Evolutionary conservation across 179 eudicot species (phyloP), one percentile per base, ranked within the genome.

Genomic region (Beta corolliflora): DNA sequence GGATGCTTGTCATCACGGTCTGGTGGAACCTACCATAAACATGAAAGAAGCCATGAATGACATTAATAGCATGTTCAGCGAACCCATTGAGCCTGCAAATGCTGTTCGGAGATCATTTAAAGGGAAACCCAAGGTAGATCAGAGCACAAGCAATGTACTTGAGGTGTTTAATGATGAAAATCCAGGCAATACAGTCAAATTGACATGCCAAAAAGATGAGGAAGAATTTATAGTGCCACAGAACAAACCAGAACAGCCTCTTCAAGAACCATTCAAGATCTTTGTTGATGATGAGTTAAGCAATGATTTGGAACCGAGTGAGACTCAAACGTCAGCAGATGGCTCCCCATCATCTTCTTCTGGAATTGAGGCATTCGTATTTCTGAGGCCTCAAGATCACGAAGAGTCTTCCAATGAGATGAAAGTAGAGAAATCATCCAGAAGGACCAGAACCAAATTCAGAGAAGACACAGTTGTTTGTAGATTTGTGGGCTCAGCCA

Each of bases 21-120:
- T 94, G 15, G 97, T 95, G 61, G 99, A 95, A 64, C 98, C 99
- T 44, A 95, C 99, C 46, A 90, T 95, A 79, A 94, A 94, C 88
- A 94, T 89, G 70, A 91, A 87, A 84, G 98, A 95, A 82, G 99
- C 97, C 79, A 84, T 94, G 91, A 84, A 88, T 82, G 93, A 86
- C 73, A 93, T 95, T 31, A 91, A 93, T 82, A 82, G 87, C 89
- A 92, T 95, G 98, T 95, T 95, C 87, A 88, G 85, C 48, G 97
- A 93, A 77, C 97, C 98, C 81, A 61, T 95, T 68, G 98, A 89
- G 84, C 92, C 93, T 85, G 81, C 85, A 75, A 65, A 82, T 81
- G 84, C 70, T 76, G 80, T 85, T 29, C 84, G 85, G 76, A 86
- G 85, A 78, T 77, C 87, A 64, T 61, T 13, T 59, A 86, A 81